Evolutionary conservation across 495 filamentous ascomycete species (phyloP).

Genomic region (Monascus purpureus): DNA sequence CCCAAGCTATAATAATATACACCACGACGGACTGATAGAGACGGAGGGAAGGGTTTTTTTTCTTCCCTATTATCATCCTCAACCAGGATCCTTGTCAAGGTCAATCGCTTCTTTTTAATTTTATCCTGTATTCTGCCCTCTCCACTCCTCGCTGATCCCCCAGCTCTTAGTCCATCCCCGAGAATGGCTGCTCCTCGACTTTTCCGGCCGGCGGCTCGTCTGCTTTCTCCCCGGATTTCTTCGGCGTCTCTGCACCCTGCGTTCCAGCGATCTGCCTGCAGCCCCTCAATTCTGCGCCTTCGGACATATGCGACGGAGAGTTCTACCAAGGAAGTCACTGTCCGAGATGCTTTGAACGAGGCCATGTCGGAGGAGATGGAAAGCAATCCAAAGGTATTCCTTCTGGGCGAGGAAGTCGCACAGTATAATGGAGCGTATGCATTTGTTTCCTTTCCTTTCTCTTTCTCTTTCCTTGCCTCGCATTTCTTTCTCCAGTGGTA

Average conservation of each 20-base stretch:
- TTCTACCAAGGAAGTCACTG: constrained; percentile 82
- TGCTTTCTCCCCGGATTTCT: constrained; percentile 51
- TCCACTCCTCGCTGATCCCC: background rate
- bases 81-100: constrained; percentile 1
- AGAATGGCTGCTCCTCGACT: constrained; percentile 57
- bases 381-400: constrained; percentile 81
- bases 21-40: no score
- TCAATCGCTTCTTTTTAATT: constrained; percentile 3
- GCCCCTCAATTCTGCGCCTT: constrained; percentile 29
- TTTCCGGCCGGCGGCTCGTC: constrained; percentile 65
- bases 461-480: no score
- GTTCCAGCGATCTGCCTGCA: constrained; percentile 34
- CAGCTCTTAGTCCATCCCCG: constrained; percentile 2
- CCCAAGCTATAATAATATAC: background rate
- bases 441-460: constrained; percentile 1
- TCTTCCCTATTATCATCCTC: constrained; percentile 3
- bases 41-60: no score
- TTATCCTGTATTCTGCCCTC: constrained; percentile 8
- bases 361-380: constrained; percentile 96
- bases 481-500: no score
- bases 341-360: constrained; percentile 94
- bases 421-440: constrained; percentile 94
- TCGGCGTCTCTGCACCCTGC: constrained; percentile 35
- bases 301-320: constrained; percentile 39
- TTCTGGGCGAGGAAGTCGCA: constrained; percentile 94